A percentile compares a stretch with the other conserved stretches of the same genome.
These are phyloP conservation scores for Raffaelea deltoideospora DNA, from an alignment of 2,329 filamentous ascomycete species.

Conservation along the genomic window DNA sequence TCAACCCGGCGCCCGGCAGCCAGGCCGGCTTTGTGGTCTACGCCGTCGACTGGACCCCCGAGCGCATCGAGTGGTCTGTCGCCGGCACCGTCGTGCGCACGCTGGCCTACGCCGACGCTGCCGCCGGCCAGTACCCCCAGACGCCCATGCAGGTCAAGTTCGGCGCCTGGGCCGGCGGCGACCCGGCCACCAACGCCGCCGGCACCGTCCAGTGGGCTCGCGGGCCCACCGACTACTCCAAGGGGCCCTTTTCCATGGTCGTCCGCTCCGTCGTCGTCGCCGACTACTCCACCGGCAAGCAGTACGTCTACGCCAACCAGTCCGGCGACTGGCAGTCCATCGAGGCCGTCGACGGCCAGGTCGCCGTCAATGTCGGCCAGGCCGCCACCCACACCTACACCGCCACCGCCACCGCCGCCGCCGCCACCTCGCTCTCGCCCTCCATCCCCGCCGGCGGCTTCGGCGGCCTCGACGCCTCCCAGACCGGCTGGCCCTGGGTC, in stretches of 20 bases:
- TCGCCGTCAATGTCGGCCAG: constrained; percentile 53
- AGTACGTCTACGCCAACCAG: constrained; percentile 69
- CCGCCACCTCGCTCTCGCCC: constrained; percentile 44
- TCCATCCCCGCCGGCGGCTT: constrained; percentile 59
- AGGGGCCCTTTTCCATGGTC: constrained; percentile 76
- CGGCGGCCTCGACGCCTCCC: constrained; percentile 34
- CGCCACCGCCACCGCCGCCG: constrained; percentile 48
- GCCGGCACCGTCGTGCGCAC: constrained; percentile 64
- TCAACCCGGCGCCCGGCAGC: constrained; percentile 54
- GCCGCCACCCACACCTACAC: constrained; percentile 32
- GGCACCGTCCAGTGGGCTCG: constrained; percentile 87
- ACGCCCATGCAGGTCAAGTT: constrained; percentile 91
- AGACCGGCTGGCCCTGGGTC: no score
- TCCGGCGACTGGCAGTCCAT: constrained; percentile 75
- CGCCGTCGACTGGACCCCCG: constrained; percentile 77
- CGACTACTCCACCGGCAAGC: constrained; percentile 84
- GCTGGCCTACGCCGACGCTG: constrained; percentile 51
- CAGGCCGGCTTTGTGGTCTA: constrained; percentile 74
- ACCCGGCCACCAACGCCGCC: constrained; percentile 51
- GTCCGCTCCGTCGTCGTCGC: constrained; percentile 62
- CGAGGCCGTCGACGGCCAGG: constrained; percentile 56
- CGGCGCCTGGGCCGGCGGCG: constrained; percentile 84
- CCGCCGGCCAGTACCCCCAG: constrained; percentile 71
- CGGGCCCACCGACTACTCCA: constrained; percentile 67
- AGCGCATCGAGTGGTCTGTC: constrained; percentile 76